Conservation (phyloP, 805 yeast species). For the Candida xiaguanensis region DNA sequence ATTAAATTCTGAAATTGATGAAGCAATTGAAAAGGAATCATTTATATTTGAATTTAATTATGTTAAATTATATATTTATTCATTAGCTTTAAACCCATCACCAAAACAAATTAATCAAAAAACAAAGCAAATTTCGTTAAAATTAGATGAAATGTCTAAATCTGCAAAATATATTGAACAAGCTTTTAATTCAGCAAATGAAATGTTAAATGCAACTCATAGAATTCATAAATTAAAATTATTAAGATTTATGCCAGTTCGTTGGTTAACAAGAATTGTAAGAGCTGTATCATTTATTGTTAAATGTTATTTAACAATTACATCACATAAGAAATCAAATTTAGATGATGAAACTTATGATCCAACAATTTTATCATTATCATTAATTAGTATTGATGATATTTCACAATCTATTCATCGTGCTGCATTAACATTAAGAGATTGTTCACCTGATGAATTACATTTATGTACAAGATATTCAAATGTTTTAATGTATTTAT, state of each 20-base stretch:
- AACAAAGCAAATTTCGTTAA: slow-evolving; percentile 28
- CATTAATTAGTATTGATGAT: slow-evolving; percentile 68
- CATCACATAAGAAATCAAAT: slow-evolving; percentile 37
- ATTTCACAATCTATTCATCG: slow-evolving; percentile 62
- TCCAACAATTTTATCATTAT: slow-evolving; percentile 51
- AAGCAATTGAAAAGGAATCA: slow-evolving; percentile 60
- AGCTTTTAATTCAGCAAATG: slow-evolving; percentile 83
- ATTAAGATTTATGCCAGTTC: slow-evolving; percentile 79
- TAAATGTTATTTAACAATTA: slow-evolving; percentile 71
- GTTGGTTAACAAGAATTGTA: slow-evolving; percentile 85
- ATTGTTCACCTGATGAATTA: slow-evolving; percentile 85
- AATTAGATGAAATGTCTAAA: slow-evolving; percentile 65
- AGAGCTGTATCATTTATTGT: slow-evolving; percentile 88
- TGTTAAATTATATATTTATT: slow-evolving; percentile 77
- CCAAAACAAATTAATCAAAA: slow-evolving; percentile 18
- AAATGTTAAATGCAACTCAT: slow-evolving; percentile 65
- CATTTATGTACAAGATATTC: slow-evolving; percentile 81
- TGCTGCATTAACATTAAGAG: slow-evolving; percentile 70
- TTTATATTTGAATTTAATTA: slow-evolving; percentile 80
- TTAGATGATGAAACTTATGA: slow-evolving; percentile 25
- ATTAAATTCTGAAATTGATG: slow-evolving; percentile 38
- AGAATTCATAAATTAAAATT: slow-evolving; percentile 62
- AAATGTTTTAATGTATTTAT: slow-evolving; percentile 69
- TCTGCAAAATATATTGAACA: slow-evolving; percentile 75
- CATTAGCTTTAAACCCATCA: slow-evolving; percentile 64